Base-by-base conservation (phyloP, 805 yeast species). In the Starmerella bombicola region DNA sequence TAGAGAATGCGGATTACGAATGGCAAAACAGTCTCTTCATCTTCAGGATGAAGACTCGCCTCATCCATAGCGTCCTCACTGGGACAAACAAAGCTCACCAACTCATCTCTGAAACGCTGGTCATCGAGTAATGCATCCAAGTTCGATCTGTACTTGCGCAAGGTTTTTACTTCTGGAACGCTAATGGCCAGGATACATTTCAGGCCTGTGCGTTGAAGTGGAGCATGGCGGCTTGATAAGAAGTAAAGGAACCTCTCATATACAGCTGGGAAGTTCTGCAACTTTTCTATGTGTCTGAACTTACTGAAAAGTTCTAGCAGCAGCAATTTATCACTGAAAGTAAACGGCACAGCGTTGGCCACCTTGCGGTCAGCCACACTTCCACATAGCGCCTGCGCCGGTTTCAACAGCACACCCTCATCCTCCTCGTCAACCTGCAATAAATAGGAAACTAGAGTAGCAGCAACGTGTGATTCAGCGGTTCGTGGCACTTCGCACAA, bases 31-130 rank as follows among this genome's bases (percentile, higher is more conserved):
- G 47, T 58, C 2, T 57, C 63, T 13, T 69, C 63, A 55, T 91
- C 96, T 3, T 65, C 65, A 6, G 65, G 67, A 47, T 80, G 83
- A 40, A 85, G 67, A 2, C 68, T 59, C 8, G 45, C 51, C 15
- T 61, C 62, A 3, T 62, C 66, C 7, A 74, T 36, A 12, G 39
- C 69, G 4, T 69, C 74, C 17, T 69, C 49, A 8, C 45, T 42
- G 5, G 32, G 25, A 13, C 45, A 35, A 16, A 82, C 61, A 30
- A 91, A 69, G 15, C 69, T 71, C 17, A 80, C 66, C 23, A 86
- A 63, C 59, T 86, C 96, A 60, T 91, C 98, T 43, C 84, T 73
- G 64, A 84, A 86, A 15, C 78, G 64, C 2, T 81, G 72, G 46
- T 84, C 93, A 57, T 88, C 95, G 15, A 88, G 63, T 43, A 91